These are phyloP conservation scores for Melanogaster broomeanus DNA, from an alignment of 768 basidiomycete species.

Conservation along the genomic window DNA sequence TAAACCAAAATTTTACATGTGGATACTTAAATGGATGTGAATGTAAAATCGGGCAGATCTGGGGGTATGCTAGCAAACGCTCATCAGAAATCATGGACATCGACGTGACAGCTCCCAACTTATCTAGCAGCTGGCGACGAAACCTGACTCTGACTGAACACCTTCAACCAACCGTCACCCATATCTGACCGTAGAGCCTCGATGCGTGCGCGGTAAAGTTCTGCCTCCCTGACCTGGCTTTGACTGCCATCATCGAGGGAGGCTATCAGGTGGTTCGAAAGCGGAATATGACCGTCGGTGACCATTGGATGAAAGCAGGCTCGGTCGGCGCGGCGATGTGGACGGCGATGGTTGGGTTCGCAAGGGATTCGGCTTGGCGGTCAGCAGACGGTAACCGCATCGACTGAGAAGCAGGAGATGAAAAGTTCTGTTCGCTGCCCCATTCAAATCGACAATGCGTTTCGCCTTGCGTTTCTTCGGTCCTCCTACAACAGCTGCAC, in stretches of 20 bases:
- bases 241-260: conserved; percentile 1
- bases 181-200: conserved; percentile 86
- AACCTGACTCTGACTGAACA: conserved; percentile 67
- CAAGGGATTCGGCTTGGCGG: background rate
- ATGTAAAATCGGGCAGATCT: background rate
- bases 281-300: conserved; percentile 36
- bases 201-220: conserved; percentile 73
- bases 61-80: conserved; percentile 12
- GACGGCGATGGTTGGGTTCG: conserved; percentile 9
- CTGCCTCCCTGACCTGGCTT: conserved; percentile 52
- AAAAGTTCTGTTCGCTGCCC: conserved; percentile 39
- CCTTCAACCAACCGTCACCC: conserved; percentile 88
- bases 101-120: conserved; percentile 24
- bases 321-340: conserved; percentile 17
- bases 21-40: background rate
- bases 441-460: conserved; percentile 79
- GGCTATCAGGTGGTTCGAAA: conserved; percentile 53
- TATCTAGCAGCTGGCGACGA: conserved; percentile 12
- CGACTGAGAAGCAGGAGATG: conserved; percentile 18
- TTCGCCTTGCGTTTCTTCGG: conserved; percentile 62
- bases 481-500: conserved; percentile 39
- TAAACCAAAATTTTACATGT: background rate
- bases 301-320: conserved; percentile 15
- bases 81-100: background rate
- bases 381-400: background rate